A percentile compares a stretch with the other conserved stretches of the same genome.
These are phyloP conservation scores for Halophytophthora batemanensis DNA, from an alignment of 352 stramenopile genomes.

Conservation along the genomic window DNA sequence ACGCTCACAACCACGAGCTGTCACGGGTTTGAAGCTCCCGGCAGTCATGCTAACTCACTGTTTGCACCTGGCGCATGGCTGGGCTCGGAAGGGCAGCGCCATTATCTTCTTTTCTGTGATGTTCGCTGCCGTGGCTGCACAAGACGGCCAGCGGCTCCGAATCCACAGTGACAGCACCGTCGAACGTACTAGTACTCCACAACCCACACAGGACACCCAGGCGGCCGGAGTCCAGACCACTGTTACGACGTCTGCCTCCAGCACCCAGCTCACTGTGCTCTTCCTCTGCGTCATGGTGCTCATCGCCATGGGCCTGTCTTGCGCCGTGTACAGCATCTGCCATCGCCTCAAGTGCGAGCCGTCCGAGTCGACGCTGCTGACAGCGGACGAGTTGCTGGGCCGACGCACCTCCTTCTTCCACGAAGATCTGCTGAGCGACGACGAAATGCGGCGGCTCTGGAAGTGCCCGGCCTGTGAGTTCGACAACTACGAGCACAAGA, in stretches of 20 bases:
- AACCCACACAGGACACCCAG: background rate
- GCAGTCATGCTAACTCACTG: background rate
- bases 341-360: constrained; percentile 23
- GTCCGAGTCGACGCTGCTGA: constrained; percentile 1
- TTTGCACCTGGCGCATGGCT: background rate
- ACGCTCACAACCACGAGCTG: no score
- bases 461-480: constrained; percentile 56
- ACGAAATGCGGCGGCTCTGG: constrained; percentile 50
- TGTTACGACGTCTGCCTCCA: background rate
- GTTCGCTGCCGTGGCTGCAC: background rate
- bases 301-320: constrained; percentile 19
- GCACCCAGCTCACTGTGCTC: constrained; percentile 16
- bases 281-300: constrained; percentile 38
- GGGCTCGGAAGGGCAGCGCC: background rate
- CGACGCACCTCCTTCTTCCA: constrained; percentile 26
- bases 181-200: no score
- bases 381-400: background rate
- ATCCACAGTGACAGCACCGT: background rate
- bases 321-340: constrained; percentile 34
- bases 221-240: background rate
- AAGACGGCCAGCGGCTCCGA: background rate
- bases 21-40: no score
- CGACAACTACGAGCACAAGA: constrained; percentile 60
- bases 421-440: constrained; percentile 48
- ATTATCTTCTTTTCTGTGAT: background rate